Conservation (phyloP, 495 filamentous ascomycete species). For the Xylaria palmicola region DNA sequence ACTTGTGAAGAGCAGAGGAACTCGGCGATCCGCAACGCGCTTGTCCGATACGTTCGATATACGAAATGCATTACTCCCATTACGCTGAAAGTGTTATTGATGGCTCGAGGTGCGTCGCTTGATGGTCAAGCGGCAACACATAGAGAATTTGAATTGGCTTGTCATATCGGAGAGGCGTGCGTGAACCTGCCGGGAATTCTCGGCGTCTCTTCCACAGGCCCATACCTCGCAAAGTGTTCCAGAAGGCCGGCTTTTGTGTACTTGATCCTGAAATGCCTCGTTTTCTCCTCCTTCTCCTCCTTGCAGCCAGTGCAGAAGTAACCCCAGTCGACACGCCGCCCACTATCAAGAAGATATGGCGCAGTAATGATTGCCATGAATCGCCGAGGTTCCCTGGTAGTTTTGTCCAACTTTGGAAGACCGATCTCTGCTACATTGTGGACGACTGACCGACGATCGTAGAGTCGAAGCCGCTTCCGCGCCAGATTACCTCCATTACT, state of each 20-base stretch:
- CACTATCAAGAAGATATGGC: conserved; percentile 8
- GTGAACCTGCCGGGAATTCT: too few relatives aligned
- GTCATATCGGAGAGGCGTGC: too few relatives aligned
- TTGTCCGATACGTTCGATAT: too few relatives aligned
- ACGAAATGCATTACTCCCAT: too few relatives aligned
- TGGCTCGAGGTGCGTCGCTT: too few relatives aligned
- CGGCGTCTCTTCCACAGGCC: too few relatives aligned
- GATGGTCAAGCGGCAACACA: too few relatives aligned
- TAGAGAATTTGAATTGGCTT: too few relatives aligned
- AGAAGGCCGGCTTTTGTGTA: conserved; percentile 8
- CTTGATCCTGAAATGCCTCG: conserved; percentile 6
- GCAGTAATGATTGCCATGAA: conserved; percentile 20
- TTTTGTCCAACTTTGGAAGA: conserved; percentile 5
- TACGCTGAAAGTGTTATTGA: too few relatives aligned
- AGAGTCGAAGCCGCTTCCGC: not conserved
- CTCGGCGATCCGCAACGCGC: too few relatives aligned
- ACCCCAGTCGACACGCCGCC: conserved; percentile 11
- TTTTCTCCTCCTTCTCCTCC: not conserved
- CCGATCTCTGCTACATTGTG: not conserved
- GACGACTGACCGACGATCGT: not conserved
- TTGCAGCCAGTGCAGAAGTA: conserved; percentile 17
- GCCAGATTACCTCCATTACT: not conserved
- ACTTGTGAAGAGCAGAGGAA: too few relatives aligned
- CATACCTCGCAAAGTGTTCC: conserved; percentile 4
- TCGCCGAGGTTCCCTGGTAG: conserved; percentile 13